Conservation (phyloP, 306 rosid genomes). For the Vachellia pachyceras region DNA sequence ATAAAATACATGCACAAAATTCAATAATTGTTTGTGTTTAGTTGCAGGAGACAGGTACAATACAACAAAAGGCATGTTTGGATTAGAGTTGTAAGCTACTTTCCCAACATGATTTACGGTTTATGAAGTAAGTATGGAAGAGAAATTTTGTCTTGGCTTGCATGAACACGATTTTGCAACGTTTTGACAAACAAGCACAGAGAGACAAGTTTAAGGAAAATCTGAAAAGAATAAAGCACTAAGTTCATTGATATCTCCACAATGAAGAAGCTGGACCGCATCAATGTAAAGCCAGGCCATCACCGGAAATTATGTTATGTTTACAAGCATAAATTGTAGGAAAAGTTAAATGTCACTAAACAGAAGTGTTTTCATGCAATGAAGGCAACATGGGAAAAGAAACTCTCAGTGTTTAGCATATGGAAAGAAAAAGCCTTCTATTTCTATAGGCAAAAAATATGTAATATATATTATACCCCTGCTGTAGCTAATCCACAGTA, state of each 20-base stretch:
- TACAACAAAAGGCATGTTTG: too few species aligned
- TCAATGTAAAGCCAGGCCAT: slow-evolving; percentile 25
- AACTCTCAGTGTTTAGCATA: not conserved
- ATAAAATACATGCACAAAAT: slow-evolving; percentile 12
- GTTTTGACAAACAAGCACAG: too few species aligned
- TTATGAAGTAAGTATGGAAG: too few species aligned
- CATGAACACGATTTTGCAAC: too few species aligned
- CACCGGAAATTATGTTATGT: slow-evolving; percentile 3
- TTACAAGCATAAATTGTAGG: slow-evolving; percentile 11
- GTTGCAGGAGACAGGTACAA: not conserved
- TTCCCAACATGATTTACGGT: too few species aligned
- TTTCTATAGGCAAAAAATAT: not conserved
- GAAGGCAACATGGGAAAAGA: not conserved
- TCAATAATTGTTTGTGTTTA: not conserved
- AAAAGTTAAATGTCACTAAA: slow-evolving; percentile 4
- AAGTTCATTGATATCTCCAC: not conserved
- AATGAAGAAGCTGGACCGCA: not conserved
- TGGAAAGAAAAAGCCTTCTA: not conserved
- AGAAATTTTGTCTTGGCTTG: too few species aligned
- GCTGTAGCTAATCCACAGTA: not conserved
- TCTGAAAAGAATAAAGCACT: slow-evolving; percentile 8
- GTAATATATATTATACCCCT: not conserved
- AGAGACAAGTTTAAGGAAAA: slow-evolving; percentile 7
- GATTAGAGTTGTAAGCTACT: too few species aligned
- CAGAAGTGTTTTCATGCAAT: slow-evolving; percentile 1